Conservation (phyloP, 208 protist genomes). For the Leishmania aethiopica region DNA sequence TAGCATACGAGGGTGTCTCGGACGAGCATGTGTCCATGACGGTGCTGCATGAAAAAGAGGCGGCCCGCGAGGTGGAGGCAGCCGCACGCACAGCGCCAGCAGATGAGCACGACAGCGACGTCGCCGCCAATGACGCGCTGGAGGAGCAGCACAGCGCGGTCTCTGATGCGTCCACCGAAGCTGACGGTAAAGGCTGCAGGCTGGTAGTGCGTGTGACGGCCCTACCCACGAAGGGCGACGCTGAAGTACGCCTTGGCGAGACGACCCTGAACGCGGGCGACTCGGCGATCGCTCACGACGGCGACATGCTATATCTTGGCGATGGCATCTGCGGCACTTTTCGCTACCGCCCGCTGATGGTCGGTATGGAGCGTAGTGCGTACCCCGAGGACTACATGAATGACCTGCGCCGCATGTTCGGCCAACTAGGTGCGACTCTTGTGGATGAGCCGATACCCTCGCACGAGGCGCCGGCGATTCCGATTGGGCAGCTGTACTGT, state of each 20-base stretch:
- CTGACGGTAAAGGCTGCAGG: slow-evolving; percentile 18
- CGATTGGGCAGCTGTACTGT: slow-evolving; percentile 69
- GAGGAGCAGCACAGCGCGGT: slow-evolving; percentile 4
- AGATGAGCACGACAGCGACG: slow-evolving; percentile 6
- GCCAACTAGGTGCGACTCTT: slow-evolving; percentile 69
- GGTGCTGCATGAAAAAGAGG: slow-evolving; percentile 62
- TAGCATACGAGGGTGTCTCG: slow-evolving; percentile 46
- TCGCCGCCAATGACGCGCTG: not conserved
- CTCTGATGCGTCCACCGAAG: not conserved
- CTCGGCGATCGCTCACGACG: slow-evolving; percentile 45
- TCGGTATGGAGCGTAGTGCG: slow-evolving; percentile 49
- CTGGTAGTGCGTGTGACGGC: slow-evolving; percentile 67
- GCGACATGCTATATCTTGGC: slow-evolving; percentile 58
- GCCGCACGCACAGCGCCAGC: not conserved
- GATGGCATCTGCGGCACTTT: slow-evolving; percentile 40
- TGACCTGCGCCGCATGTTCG: slow-evolving; percentile 66
- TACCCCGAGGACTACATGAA: slow-evolving; percentile 44
- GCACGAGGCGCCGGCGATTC: slow-evolving; percentile 33
- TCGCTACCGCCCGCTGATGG: slow-evolving; percentile 72
- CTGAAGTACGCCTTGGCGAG: slow-evolving; percentile 43
- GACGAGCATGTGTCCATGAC: slow-evolving; percentile 56
- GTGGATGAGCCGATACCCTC: slow-evolving; percentile 34
- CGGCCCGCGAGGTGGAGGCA: slow-evolving; percentile 17
- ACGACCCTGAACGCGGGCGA: slow-evolving; percentile 34
- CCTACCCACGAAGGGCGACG: slow-evolving; percentile 37